Evolutionary conservation across 1,139 yeast genomes (phyloP), one percentile per base, ranked within the genome.

Genomic region (Debaryomyces sp.): DNA sequence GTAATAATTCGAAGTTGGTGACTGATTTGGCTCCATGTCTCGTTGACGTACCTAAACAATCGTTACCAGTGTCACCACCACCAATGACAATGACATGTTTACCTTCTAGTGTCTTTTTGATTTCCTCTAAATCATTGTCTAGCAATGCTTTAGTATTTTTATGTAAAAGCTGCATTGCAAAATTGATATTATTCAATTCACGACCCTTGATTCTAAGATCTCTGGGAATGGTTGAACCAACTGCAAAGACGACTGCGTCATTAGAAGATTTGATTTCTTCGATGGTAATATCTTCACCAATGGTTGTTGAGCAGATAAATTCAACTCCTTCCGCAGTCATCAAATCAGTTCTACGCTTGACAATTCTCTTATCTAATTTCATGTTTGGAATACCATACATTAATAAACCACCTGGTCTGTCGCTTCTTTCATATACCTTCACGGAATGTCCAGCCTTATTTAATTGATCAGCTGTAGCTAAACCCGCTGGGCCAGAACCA

Each of bases 31-130:
- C 98, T 36, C 97, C 97, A 66, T 94, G 98, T 74, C 99, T 87
- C 40, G 96, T 94, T 27, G 97, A 84, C 35, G 99, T 94, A 73
- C 98, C 99, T 65, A 94, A 82, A 81, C 98, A 94, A 78, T 94
- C 99, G 66, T 94, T 94, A 82, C 99, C 99, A 40, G 99, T 94
- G 70, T 94, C 99, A 82, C 99, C 99, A 77, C 99, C 99, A 64
- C 99, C 99, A 76, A 94, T 92, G 50, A 94, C 98, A 63, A 94
- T 85, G 50, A 94, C 98, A 57, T 89, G 78, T 78, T 92, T 94
- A 58, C 96, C 98, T 54, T 80, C 84, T 53, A 94, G 73, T 54
- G 82, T 79, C 57, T 80, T 74, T 58, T 87, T 83, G 50, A 92
- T 86, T 51, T 85, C 89, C 52, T 85, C 96, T 66, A 92, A 79